These are phyloP conservation scores for Helotiales sp. DNA, from an alignment of 2,329 filamentous ascomycete genomes.

Conservation along the genomic window DNA sequence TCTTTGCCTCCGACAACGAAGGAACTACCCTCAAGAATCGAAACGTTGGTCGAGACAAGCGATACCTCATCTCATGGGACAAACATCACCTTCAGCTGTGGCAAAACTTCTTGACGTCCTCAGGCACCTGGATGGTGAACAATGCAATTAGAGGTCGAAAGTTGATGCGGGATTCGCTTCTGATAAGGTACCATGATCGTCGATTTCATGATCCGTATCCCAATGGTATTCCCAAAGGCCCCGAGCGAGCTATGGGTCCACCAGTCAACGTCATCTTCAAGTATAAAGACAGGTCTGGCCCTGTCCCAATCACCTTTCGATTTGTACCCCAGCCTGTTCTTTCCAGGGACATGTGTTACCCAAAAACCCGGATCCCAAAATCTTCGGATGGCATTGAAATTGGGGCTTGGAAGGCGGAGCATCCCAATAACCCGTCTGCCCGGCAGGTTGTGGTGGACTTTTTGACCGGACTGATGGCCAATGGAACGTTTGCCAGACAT, in stretches of 20 bases:
- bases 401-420: not conserved
- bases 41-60: conserved; percentile 10
- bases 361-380: conserved; percentile 9
- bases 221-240: conserved; percentile 6
- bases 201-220: conserved; percentile 9
- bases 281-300: not conserved
- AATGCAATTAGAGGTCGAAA: conserved; percentile 1
- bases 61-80: conserved; percentile 18
- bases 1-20: conserved; percentile 1
- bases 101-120: not conserved
- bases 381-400: conserved; percentile 9
- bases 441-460: conserved; percentile 8
- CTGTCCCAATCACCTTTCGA: not conserved
- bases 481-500: not conserved
- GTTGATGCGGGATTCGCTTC: not conserved
- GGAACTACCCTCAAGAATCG: conserved; percentile 1
- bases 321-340: not conserved
- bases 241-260: conserved; percentile 6
- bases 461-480: conserved; percentile 6
- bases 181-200: conserved; percentile 2
- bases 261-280: conserved; percentile 14
- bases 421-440: not conserved
- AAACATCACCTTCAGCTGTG: conserved; percentile 8
- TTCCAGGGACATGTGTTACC: conserved; percentile 8
- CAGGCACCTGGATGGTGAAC: conserved; percentile 9